Base-by-base conservation (phyloP, 306 rosid species). In the Vicia faba region DNA sequence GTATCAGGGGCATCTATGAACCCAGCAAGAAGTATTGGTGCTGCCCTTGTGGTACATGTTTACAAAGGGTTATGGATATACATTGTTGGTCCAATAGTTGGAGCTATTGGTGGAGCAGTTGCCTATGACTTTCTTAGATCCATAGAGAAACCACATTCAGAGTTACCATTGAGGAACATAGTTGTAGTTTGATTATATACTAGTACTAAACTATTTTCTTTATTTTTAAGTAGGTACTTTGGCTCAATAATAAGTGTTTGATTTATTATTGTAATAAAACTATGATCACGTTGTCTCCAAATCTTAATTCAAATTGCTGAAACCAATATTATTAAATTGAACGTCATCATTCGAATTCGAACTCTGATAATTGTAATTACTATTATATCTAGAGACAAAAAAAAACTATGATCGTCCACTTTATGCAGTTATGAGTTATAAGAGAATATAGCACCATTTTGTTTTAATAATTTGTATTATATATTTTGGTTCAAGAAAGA, bases 1-100 rank as follows among this genome's bases (percentile, higher is more conserved):
- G 68, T 82, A 15, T 78, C 91, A 1, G 89, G 96, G 0, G 86
- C 77, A 7, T 88, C 91, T 2, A 84, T 86, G 91, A 88, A 86
- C 56, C 96, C 96, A 16, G 89, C 75, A 57, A 62, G 86, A 68
- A 88, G 79, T 14, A 29, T 86, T 55, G 96, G 85, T 3, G 88
- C 86, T 3, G 88, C 89, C 0, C 13, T 88, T 3, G 73, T 87
- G 3, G 33, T 73, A 0, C 76, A 67, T 5, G 51, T 77, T 55
- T 88, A 76, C 66, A 70, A 28, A 7, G 86, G 80, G 14, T 26
- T 88, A 9, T 84, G 92, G 92, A 36, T 77, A 33, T 84, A 82
- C 40, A 3, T 84, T 1, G 75, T 75, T 41, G 92, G 88, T 10
- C 96, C 88, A 23, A 60, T 77, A 7, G 43, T 86, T 19, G 92